A percentile compares a stretch with the other conserved stretches of the same genome.
These are phyloP conservation scores for Kluyveromyces sp. DNA, from an alignment of 1,139 yeast species.

Conservation along the genomic window DNA sequence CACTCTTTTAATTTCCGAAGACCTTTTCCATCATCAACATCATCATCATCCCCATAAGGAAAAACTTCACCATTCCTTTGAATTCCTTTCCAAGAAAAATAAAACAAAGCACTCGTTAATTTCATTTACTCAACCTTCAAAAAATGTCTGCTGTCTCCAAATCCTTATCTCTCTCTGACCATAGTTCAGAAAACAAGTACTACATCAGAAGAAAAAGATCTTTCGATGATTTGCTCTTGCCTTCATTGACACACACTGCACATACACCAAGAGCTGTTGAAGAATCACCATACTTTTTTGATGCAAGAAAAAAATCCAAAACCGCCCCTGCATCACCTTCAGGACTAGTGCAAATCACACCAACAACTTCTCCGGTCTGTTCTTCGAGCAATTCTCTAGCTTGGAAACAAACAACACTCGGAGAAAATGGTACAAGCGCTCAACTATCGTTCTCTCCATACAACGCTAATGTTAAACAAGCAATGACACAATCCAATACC, in stretches of 20 bases:
- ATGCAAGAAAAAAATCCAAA: constrained; percentile 14
- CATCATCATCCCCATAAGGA: too few relatives aligned
- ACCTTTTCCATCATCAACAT: too few relatives aligned
- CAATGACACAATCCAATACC: constrained; percentile 5
- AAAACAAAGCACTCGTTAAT: not conserved
- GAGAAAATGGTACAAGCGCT: not conserved
- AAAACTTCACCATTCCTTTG: not conserved
- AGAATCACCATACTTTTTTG: constrained; percentile 8
- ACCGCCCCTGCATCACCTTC: constrained; percentile 29
- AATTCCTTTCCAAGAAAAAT: not conserved
- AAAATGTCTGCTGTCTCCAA: constrained; percentile 3
- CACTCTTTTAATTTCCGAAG: not conserved
- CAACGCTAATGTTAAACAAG: not conserved
- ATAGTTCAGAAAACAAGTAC: constrained; percentile 10
- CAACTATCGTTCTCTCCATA: not conserved
- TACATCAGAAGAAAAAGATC: constrained; percentile 13
- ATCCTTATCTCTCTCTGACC: not conserved
- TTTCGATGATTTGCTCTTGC: constrained; percentile 16
- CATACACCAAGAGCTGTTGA: constrained; percentile 6
- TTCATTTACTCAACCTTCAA: not conserved
- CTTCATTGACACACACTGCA: constrained; percentile 7
- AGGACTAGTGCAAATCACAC: constrained; percentile 16
- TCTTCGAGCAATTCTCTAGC: not conserved
- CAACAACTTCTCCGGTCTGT: constrained; percentile 9
- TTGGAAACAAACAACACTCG: not conserved